Base-by-base conservation (phyloP, 345 rosid genomes). In the Angophora floribunda region DNA sequence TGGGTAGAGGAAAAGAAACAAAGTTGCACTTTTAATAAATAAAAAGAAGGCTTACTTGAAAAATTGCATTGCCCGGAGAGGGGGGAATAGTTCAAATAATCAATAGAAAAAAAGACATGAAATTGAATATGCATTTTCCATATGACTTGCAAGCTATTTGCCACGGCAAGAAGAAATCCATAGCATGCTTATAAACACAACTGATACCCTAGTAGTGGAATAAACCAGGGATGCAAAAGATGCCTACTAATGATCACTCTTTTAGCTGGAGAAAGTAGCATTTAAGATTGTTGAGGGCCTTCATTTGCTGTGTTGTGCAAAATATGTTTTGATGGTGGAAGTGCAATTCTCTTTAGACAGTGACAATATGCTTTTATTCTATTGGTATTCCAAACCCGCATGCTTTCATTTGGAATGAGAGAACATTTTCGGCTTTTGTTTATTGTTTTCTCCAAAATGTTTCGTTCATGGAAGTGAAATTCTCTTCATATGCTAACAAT, bases 1-100 rank as follows among this genome's bases (percentile, higher is more conserved):
- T 97, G 94, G 52, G 85, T 3, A 79, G 55, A 85, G n/a, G 49
- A 15, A 85, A 85, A 50, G 32, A 5, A 59, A 28, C 32, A 85
- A 61, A 36, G 47, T 32, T 12, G 49, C 49, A 36, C 47, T 75
- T 19, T 75, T 63, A 19, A 17, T 75, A 19, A 19, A 75, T 41
- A 19, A 9, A 41, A 75, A 75, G 26, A 36, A 75, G 49, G 49
- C 7, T 75, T 11, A 75, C 7, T 1, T 19, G 49, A 75, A 32
- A 67, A 67, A 67, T 19, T 47, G 88, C 84, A 63, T 45, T 41
- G 9, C 30, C 79, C 44, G 59, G 28, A 45, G 19, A 82, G 75
- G 49, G 22, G 82, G 49, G 26, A 75, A 75, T 75, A 75, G 4
- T 41, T 36, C 45, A 75, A 1, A 19, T 75, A 17, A 75, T 75